Percentiles rank a stretch among this genome's conserved stretches.
Evolutionary conservation across 2,329 filamentous ascomycete species (phyloP).

Genomic region (Cordyceps cicadae): DNA sequence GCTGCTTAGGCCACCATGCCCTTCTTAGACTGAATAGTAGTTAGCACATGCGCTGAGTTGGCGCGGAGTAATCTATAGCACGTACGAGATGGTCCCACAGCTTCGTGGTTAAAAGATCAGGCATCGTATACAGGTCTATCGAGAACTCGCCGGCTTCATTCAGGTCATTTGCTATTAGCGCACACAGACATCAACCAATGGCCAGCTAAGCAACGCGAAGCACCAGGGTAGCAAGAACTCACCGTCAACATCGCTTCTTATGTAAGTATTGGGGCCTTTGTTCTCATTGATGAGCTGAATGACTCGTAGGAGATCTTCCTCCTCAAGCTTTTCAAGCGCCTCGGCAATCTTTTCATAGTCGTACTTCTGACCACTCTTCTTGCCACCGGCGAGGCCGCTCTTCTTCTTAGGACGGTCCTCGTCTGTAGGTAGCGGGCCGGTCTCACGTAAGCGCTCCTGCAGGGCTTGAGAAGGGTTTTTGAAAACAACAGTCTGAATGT

Average conservation of each 20-base stretch:
- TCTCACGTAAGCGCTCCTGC: slow-evolving; percentile 69
- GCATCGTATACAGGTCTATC: slow-evolving; percentile 95
- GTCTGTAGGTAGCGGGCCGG: slow-evolving; percentile 74
- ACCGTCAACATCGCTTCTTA: slow-evolving; percentile 95
- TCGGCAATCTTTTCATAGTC: slow-evolving; percentile 98
- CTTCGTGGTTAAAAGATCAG: slow-evolving; percentile 80
- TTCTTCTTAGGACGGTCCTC: slow-evolving; percentile 54
- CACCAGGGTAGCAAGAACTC: slow-evolving; percentile 30
- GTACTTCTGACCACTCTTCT: slow-evolving; percentile 66
- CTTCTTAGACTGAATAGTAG: slow-evolving; percentile 29
- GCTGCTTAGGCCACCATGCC: slow-evolving; percentile 25
- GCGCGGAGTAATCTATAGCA: slow-evolving; percentile 5
- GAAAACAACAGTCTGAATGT: slow-evolving; percentile 73
- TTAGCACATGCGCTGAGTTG: neutral
- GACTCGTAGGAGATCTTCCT: slow-evolving; percentile 89
- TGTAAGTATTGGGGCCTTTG: slow-evolving; percentile 89
- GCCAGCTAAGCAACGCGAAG: slow-evolving; percentile 12
- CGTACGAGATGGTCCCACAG: slow-evolving; percentile 78
- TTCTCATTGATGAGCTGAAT: slow-evolving; percentile 98
- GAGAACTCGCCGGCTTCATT: slow-evolving; percentile 83
- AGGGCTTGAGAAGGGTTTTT: slow-evolving; percentile 89
- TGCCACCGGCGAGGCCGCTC: slow-evolving; percentile 46
- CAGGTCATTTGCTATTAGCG: slow-evolving; percentile 30
- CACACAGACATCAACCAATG: slow-evolving; percentile 16
- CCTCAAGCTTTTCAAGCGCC: slow-evolving; percentile 75